Conservation (phyloP, 2,329 filamentous ascomycete genomes). For the Zalaria sp. region DNA sequence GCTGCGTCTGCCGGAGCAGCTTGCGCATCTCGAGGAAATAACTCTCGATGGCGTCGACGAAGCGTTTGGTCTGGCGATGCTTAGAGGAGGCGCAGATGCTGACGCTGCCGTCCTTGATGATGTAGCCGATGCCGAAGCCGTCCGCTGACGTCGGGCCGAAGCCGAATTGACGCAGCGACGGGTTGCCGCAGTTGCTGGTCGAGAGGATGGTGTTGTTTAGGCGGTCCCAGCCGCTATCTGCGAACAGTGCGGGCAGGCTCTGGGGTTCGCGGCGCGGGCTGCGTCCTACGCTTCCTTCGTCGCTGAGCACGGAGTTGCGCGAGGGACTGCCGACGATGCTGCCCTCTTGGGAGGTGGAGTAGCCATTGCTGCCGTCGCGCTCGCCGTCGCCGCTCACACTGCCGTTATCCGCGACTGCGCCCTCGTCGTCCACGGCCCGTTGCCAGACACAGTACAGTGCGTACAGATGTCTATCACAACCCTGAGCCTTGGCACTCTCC, state of each 20-base stretch:
- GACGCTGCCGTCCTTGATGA: conserved; percentile 89
- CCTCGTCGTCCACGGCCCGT: conserved; percentile 59
- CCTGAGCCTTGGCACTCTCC: conserved; percentile 78
- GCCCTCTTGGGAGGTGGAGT: conserved; percentile 30
- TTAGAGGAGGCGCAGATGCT: conserved; percentile 88
- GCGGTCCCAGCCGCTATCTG: conserved; percentile 83
- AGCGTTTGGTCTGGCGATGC: conserved; percentile 82
- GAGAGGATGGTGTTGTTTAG: conserved; percentile 89
- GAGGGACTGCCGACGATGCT: conserved; percentile 39
- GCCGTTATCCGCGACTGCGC: conserved; percentile 32
- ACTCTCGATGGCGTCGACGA: conserved; percentile 76
- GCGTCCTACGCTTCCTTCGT: conserved; percentile 34
- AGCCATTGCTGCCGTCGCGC: conserved; percentile 41
- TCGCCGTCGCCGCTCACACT: conserved; percentile 44
- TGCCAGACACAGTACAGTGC: conserved; percentile 94
- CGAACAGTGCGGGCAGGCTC: conserved; percentile 66
- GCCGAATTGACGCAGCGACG: conserved; percentile 84
- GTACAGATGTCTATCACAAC: conserved; percentile 86
- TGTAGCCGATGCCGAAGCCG: conserved; percentile 95
- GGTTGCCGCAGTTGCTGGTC: conserved; percentile 98
- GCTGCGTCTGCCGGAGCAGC: conserved; percentile 57
- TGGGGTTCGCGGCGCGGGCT: conserved; percentile 36
- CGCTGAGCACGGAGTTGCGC: conserved; percentile 35
- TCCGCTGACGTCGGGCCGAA: conserved; percentile 91
- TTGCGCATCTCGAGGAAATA: conserved; percentile 87